Base-by-base conservation (phyloP, 768 basidiomycete species). In the Suillus sp. region DNA sequence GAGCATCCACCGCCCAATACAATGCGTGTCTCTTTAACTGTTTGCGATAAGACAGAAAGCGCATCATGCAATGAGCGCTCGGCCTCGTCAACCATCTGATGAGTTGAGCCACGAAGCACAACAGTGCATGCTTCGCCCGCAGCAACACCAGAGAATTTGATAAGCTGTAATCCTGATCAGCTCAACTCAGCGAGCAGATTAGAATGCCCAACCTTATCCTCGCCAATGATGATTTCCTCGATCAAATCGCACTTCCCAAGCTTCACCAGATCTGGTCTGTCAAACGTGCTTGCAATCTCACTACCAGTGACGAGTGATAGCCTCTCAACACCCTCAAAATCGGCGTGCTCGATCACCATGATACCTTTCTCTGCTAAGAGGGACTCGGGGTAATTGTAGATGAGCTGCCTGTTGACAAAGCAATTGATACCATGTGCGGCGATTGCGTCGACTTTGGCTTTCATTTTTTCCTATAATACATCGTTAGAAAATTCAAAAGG, bases 351-450 rank as follows among this genome's bases (percentile, higher is more conserved):
- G 67, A 99, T 99, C 47, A 88, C 89, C 88, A 98, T 80, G 77
- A 99, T 94, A 61, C 97, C 96, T 65, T 89, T 89, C 73, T 99
- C 97, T 2, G 96, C 84, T n/a, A 99, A 84, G 0, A 99, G 80
- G 1, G 91, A 93, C 76, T 99, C 97, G 51, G 97, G 97, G 75
- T 98, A 99, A 84, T 99, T 99, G 87, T 99, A 99, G 79, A 99
- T 93, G 51, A 99, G 84, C 74, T 99, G 97, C 57, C 97, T 86
- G 79, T 99, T 99, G 66, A 99, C 95, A 75, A 99, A 99, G 77
- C 88, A 90, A 71, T 94, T 99, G 80, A 99, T 93, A 59, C 96
- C 96, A 69, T 97, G 95, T 0, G 91, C 77, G 8, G 95, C 94
- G 70, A 99, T 99, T 16, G 90, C 87, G 54, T 95, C 93, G 6